phyloP scores from a whole-genome alignment of 2,329 filamentous ascomycete species.

The Aspergillus viridinutans region DNA sequence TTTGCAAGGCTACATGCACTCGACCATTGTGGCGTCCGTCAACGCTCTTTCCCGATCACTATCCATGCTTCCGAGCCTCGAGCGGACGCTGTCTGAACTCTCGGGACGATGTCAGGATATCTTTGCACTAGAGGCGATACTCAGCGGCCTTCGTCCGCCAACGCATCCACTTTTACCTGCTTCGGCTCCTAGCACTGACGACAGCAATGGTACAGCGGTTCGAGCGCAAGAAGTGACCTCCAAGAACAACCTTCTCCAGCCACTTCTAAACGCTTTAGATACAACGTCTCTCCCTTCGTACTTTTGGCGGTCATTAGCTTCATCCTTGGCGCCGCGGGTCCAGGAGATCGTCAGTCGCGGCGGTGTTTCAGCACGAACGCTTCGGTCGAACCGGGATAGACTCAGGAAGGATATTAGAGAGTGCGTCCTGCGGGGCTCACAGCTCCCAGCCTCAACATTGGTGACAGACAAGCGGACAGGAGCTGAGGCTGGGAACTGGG shows the following conservation, averaged over 20 bases:
- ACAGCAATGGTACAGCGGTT: conserved; percentile 18
- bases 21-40: conserved; percentile 72
- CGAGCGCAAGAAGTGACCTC: neutral
- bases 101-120: conserved; percentile 84
- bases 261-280: conserved; percentile 73
- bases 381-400: conserved; percentile 68
- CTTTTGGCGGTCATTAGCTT: conserved; percentile 88
- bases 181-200: conserved; percentile 24
- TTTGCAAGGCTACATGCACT: conserved; percentile 77
- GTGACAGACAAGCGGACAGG: conserved; percentile 44
- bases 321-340: conserved; percentile 69
- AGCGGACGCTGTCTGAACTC: conserved; percentile 76
- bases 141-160: conserved; percentile 65
- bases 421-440: conserved; percentile 74
- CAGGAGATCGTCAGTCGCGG: conserved; percentile 80
- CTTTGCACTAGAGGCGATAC: conserved; percentile 76
- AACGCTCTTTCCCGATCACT: conserved; percentile 71
- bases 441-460: conserved; percentile 56
- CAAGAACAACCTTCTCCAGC: conserved; percentile 59
- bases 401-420: conserved; percentile 75
- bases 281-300: conserved; percentile 82
- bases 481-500: conserved; percentile 61
- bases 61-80: conserved; percentile 73
- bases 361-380: conserved; percentile 75
- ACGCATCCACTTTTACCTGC: conserved; percentile 59